A percentile compares a stretch with the other conserved stretches of the same genome.
phyloP scores from a whole-genome alignment of 1,139 yeast species.

The Saccharomycopsis phalli region DNA sequence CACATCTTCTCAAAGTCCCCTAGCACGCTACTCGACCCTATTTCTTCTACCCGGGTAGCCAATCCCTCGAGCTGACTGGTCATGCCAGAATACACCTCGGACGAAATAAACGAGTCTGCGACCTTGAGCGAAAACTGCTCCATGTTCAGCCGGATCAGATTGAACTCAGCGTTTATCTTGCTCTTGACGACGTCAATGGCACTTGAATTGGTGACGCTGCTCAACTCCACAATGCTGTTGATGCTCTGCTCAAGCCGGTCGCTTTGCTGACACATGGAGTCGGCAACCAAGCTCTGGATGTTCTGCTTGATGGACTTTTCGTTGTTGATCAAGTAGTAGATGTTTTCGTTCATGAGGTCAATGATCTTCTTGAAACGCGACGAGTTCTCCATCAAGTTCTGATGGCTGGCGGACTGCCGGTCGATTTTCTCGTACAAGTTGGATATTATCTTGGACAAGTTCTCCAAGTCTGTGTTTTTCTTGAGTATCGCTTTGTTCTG shows the following conservation, averaged over 20 bases:
- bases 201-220: not conserved
- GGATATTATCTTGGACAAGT: constrained; percentile 26
- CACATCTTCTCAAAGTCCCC: constrained; percentile 21
- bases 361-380: constrained; percentile 27
- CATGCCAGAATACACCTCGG: constrained; percentile 21
- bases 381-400: constrained; percentile 28
- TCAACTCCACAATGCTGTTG: constrained; percentile 6
- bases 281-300: constrained; percentile 25
- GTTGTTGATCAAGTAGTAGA: constrained; percentile 27
- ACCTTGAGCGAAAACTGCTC: constrained; percentile 15
- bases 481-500: constrained; percentile 26
- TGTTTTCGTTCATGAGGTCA: constrained; percentile 26
- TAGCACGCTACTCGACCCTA: constrained; percentile 20
- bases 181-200: constrained; percentile 21
- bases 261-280: constrained; percentile 17
- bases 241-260: constrained; percentile 6
- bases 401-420: constrained; percentile 29
- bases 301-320: constrained; percentile 26
- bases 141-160: constrained; percentile 20
- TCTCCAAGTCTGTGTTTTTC: constrained; percentile 24
- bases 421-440: constrained; percentile 29
- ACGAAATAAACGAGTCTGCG: constrained; percentile 19
- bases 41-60: constrained; percentile 20
- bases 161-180: constrained; percentile 22
- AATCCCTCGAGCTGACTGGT: constrained; percentile 22